Evolutionary conservation across 495 filamentous ascomycete species (phyloP), one percentile per base, ranked within the genome.

Genomic region (Aspergillus nidulans): DNA sequence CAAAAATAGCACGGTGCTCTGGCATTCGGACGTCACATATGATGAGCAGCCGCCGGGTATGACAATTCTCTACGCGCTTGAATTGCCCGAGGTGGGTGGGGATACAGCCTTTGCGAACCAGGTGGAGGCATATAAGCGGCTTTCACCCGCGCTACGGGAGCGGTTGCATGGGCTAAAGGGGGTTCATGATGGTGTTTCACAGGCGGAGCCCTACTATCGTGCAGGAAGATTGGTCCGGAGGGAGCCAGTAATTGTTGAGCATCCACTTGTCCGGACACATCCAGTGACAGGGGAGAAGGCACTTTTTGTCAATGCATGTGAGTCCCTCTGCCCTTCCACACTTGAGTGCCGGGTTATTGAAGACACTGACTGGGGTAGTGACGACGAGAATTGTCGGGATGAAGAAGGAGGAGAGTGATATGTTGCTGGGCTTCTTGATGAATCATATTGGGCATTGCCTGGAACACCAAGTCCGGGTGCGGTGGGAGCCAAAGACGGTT

Each of bases 11-110:
- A 48, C 76, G 10, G 73, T 81, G 4, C n/a, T n/a, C n/a, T 86
- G 85, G 85, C 85, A 88, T 63, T 81, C 80, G 2, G 85, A 88
- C 49, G 75, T 84, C 15, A 79, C 79, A 4, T 85, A 81, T 30
- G 10, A 30, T 30, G 72, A 79, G 45, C 83, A 87, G 65, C 82
- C 83, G 12, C 82, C 84, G 2, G 55, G 55, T 5, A 52, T 26
- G 15, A 57, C 55, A 21, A 47, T 57, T 16, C 30, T 57, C 10
- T 65, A 60, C 40, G 62, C 69, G 1, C 58, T 75, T 5, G 64
- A 72, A 8, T 64, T 64, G 26, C 73, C 72, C 9, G 60, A 69
- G 13, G 57, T 64, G 1, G 85, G 85, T 18, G 85, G 85, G 19
- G 85, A 87, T 55, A 88, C 85, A 0, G 74, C 76, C 9, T 87